These are phyloP conservation scores for Trichoderma asperelloides DNA, from an alignment of 495 filamentous ascomycete species.

Conservation along the genomic window DNA sequence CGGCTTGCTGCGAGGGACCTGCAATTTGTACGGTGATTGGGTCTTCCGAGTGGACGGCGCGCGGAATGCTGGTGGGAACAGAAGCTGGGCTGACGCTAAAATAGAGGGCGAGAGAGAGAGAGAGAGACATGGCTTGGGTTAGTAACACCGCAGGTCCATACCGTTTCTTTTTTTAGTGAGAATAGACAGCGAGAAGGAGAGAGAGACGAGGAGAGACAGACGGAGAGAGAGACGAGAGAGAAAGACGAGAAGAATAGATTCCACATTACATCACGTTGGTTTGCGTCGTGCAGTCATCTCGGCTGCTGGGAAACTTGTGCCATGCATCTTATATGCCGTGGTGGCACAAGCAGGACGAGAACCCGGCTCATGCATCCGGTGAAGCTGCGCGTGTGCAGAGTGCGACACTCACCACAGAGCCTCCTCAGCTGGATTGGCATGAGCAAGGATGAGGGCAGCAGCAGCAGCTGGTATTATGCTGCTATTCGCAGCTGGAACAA, in stretches of 20 bases:
- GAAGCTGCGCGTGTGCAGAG: not conserved
- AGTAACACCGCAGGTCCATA: not conserved
- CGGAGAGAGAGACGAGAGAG: not conserved
- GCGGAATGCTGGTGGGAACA: not conserved
- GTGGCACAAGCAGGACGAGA: not conserved
- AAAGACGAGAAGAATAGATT: not conserved
- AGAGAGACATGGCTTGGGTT: no score
- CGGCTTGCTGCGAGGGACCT: not conserved
- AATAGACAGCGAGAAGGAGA: not conserved
- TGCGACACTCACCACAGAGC: not conserved
- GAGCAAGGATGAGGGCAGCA: no score
- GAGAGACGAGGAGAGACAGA: not conserved
- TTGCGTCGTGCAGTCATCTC: not conserved
- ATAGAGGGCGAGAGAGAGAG: not conserved
- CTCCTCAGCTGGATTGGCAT: no score
- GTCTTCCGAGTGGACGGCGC: not conserved
- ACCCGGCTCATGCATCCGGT: conserved; percentile 7
- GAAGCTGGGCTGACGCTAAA: not conserved
- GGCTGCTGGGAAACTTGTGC: not conserved
- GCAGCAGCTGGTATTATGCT: no score
- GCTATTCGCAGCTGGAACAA: no score
- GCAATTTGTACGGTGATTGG: not conserved
- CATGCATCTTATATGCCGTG: not conserved
- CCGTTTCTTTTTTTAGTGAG: not conserved
- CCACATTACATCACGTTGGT: no score